A percentile compares a stretch with the other conserved stretches of the same genome.
Conservation (phyloP, 805 yeast species). For the Monosporozyma aquatica region DNA sequence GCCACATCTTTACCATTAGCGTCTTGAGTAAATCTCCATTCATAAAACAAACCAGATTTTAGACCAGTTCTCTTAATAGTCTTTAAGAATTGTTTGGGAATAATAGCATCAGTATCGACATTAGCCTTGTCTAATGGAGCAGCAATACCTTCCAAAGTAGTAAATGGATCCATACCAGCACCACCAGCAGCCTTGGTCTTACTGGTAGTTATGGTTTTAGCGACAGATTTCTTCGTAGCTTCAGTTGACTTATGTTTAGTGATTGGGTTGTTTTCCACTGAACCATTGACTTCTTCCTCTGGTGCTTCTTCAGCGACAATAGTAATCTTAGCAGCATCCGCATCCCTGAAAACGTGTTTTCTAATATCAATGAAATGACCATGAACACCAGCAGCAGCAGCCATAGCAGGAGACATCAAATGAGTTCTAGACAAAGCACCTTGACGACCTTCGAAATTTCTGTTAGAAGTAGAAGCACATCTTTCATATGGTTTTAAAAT, state of each 20-base stretch:
- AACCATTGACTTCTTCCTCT: conserved; percentile 21
- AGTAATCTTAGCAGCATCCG: conserved; percentile 49
- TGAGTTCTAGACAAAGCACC: conserved; percentile 95
- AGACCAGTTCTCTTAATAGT: conserved; percentile 97
- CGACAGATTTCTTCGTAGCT: conserved; percentile 37
- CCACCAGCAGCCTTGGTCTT: conserved; percentile 27
- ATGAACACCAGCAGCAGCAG: conserved; percentile 93
- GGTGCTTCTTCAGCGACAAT: conserved; percentile 36
- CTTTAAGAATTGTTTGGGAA: conserved; percentile 96
- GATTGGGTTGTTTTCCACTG: conserved; percentile 2
- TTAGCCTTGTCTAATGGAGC: conserved; percentile 94
- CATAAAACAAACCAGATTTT: conserved; percentile 81
- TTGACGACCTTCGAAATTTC: conserved; percentile 98
- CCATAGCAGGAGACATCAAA: conserved; percentile 98
- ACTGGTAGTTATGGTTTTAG: conserved; percentile 40
- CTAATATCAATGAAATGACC: conserved; percentile 91
- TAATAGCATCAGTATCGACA: conserved; percentile 96
- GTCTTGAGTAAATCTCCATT: conserved; percentile 68
- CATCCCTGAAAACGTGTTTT: conserved; percentile 56
- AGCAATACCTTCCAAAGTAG: conserved; percentile 73
- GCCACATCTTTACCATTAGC: conserved; percentile 61
- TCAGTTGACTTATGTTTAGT: conserved; percentile 37
- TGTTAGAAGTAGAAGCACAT: conserved; percentile 98
- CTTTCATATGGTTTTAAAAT: conserved; percentile 90
- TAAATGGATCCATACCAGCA: conserved; percentile 67